phyloP scores from a whole-genome alignment of 2,329 filamentous ascomycete species.

The Stagonosporopsis rhizophila region DNA sequence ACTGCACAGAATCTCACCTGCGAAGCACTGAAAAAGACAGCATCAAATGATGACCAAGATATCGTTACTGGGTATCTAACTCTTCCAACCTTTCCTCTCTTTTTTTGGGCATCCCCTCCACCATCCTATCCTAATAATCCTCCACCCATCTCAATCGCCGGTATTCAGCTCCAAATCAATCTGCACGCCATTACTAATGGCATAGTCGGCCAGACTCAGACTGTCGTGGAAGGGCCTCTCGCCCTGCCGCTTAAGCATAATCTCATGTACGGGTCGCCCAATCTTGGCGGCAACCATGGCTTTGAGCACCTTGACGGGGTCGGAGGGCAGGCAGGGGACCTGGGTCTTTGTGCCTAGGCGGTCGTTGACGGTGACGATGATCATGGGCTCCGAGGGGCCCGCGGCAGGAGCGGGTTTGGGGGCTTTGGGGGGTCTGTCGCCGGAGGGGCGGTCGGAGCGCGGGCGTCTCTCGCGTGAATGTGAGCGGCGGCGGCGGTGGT shows the following conservation, averaged over 20 bases:
- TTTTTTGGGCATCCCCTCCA: no score
- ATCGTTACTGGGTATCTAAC: background rate
- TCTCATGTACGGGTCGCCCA: conserved; percentile 87
- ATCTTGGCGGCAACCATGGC: conserved; percentile 89
- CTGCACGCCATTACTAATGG: conserved; percentile 86
- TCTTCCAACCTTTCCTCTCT: no score
- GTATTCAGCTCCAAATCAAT: conserved; percentile 55
- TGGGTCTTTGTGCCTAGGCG: conserved; percentile 94
- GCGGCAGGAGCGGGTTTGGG: conserved; percentile 34
- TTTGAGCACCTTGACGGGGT: conserved; percentile 87
- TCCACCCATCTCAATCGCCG: conserved; percentile 33
- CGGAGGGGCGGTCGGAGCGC: conserved; percentile 30
- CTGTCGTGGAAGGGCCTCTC: conserved; percentile 94
- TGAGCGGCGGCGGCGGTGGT: conserved; percentile 15
- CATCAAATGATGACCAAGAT: no score
- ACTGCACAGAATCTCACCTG: no score
- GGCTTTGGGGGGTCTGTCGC: conserved; percentile 31
- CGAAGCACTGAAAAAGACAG: no score
- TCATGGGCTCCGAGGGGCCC: conserved; percentile 74
- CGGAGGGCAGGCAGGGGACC: conserved; percentile 85
- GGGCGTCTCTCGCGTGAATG: conserved; percentile 21
- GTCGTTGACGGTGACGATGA: conserved; percentile 92
- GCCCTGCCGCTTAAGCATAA: conserved; percentile 88
- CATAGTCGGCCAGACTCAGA: conserved; percentile 87
- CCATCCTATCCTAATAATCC: no score